phyloP scores from a whole-genome alignment of 495 filamentous ascomycete genomes.

The Choiromyces venosus region DNA sequence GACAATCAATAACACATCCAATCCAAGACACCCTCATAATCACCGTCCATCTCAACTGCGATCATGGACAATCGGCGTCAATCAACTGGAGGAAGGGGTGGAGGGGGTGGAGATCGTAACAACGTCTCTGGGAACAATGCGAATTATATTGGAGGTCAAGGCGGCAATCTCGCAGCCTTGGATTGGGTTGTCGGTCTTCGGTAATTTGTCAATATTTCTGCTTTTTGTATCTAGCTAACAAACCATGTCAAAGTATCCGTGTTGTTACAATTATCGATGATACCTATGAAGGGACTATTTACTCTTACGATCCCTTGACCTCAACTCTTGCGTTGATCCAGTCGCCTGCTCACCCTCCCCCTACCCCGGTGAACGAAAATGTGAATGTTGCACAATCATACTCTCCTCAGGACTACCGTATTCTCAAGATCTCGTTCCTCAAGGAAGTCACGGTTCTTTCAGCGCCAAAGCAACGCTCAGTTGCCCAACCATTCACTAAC shows the following conservation, averaged over 20 bases:
- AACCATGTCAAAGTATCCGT: constrained; percentile 50
- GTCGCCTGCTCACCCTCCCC: constrained; percentile 45
- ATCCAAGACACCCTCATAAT: background rate
- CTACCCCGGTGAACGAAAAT: constrained; percentile 15
- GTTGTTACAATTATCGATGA: constrained; percentile 54
- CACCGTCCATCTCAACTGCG: background rate
- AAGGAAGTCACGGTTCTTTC: constrained; percentile 55
- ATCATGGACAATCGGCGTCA: constrained; percentile 32
- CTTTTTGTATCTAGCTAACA: constrained; percentile 12
- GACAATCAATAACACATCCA: background rate
- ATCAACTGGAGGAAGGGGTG: constrained; percentile 26
- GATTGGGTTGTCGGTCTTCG: constrained; percentile 41
- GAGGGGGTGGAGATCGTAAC: constrained; percentile 23
- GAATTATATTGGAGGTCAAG: constrained; percentile 14
- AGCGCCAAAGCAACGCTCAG: constrained; percentile 19
- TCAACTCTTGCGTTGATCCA: constrained; percentile 57
- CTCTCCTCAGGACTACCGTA: constrained; percentile 53
- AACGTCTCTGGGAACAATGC: constrained; percentile 3
- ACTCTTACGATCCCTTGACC: constrained; percentile 61
- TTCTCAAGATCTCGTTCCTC: constrained; percentile 60
- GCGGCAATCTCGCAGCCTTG: constrained; percentile 28
- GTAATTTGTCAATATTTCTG: constrained; percentile 15
- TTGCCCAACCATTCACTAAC: constrained; percentile 46
- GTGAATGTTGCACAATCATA: constrained; percentile 30
- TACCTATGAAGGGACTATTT: constrained; percentile 59